A percentile compares a stretch with the other conserved stretches of the same genome.
Evolutionary conservation across 78 protist genomes (phyloP).

Genomic region (Dictyostelium firmibasis): DNA sequence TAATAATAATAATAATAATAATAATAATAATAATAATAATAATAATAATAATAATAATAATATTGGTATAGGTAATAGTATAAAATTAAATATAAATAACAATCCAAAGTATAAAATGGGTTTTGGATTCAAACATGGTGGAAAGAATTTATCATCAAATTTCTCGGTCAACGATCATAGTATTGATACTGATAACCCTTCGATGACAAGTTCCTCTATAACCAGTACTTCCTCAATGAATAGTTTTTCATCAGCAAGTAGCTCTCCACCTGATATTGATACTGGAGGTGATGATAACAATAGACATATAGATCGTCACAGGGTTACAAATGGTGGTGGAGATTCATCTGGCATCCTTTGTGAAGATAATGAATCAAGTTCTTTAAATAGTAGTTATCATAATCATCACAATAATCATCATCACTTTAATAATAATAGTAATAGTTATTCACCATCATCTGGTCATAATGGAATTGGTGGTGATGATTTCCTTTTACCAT

Average conservation of each 20-base stretch:
- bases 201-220: neutral
- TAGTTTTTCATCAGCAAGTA: neutral
- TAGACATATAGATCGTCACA: neutral
- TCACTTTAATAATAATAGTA: neutral
- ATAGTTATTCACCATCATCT: neutral
- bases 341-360: neutral
- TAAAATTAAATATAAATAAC: neutral
- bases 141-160: neutral
- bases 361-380: neutral
- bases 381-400: neutral
- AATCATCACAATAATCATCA: neutral
- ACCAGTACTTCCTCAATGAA: neutral
- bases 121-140: constrained; percentile 66
- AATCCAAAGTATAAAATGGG: constrained; percentile 61
- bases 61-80: neutral
- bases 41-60: constrained; percentile 5
- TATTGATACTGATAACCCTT: constrained; percentile 62
- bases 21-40: neutral
- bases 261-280: neutral
- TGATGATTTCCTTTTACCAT: neutral
- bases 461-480: neutral
- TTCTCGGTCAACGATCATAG: constrained; percentile 1
- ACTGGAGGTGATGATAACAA: neutral
- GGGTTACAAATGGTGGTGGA: neutral
- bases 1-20: neutral